These are phyloP conservation scores for Aspergillus wentii DNA, from an alignment of 495 filamentous ascomycete genomes.

Conservation along the genomic window DNA sequence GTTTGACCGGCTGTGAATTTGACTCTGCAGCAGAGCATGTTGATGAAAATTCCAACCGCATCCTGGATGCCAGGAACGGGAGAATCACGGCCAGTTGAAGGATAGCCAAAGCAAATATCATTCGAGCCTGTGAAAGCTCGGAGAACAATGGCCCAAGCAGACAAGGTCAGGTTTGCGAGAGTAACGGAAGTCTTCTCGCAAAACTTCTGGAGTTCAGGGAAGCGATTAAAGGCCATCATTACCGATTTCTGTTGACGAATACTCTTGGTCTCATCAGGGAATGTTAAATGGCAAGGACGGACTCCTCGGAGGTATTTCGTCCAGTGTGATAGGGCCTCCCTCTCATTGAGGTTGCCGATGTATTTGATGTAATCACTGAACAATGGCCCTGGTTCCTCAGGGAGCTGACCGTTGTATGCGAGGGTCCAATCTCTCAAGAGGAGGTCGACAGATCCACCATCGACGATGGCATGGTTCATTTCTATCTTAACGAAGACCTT, in stretches of 20 bases:
- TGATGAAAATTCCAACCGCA: slow-evolving; percentile 52
- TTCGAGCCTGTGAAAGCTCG: slow-evolving; percentile 45
- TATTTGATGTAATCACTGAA: slow-evolving; percentile 56
- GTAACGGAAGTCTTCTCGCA: slow-evolving; percentile 45
- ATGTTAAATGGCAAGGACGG: slow-evolving; percentile 39
- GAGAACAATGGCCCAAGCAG: slow-evolving; percentile 55
- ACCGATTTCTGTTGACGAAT: slow-evolving; percentile 16
- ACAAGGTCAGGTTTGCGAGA: slow-evolving; percentile 45
- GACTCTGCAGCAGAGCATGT: slow-evolving; percentile 52
- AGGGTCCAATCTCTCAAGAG: slow-evolving; percentile 36
- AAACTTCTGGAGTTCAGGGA: slow-evolving; percentile 37
- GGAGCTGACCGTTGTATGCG: slow-evolving; percentile 39
- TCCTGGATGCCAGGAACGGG: slow-evolving; percentile 47
- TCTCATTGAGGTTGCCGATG: slow-evolving; percentile 28
- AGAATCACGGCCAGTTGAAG: slow-evolving; percentile 44
- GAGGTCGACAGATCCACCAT: slow-evolving; percentile 38
- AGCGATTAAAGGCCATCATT: slow-evolving; percentile 28
- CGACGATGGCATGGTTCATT: slow-evolving; percentile 52
- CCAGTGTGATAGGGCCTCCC: slow-evolving; percentile 44
- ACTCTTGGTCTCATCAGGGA: neutral
- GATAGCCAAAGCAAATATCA: slow-evolving; percentile 56
- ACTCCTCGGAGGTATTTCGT: slow-evolving; percentile 34
- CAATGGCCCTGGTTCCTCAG: slow-evolving; percentile 36
- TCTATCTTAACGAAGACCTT: slow-evolving; percentile 46
- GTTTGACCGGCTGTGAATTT: slow-evolving; percentile 26